A percentile compares a stretch with the other conserved stretches of the same genome.
Conservation (phyloP, 83 land plant species). For the Larix sibirica region DNA sequence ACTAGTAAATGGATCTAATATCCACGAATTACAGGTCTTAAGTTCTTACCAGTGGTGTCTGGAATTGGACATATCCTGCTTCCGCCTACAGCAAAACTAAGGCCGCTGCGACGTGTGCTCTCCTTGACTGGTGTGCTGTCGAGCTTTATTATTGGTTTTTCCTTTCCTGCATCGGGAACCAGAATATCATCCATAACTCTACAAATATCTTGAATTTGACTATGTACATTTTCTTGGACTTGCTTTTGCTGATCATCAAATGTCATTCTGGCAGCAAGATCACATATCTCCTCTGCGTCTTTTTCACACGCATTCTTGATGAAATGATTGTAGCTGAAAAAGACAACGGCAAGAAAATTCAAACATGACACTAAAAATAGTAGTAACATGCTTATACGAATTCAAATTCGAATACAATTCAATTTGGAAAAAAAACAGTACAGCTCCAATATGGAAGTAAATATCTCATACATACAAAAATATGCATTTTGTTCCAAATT, state of each 20-base stretch:
- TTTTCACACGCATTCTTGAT: slow-evolving; percentile 57
- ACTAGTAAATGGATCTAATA: slow-evolving; percentile 13
- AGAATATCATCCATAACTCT: slow-evolving; percentile 64
- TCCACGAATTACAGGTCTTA: background rate
- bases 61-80: slow-evolving; percentile 3
- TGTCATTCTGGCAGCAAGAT: slow-evolving; percentile 62
- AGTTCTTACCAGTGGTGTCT: slow-evolving; percentile 13
- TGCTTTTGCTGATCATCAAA: slow-evolving; percentile 69
- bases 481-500: no score
- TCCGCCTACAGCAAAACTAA: slow-evolving; percentile 67
- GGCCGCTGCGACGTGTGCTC: slow-evolving; percentile 59
- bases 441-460: no score
- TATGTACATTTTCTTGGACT: slow-evolving; percentile 80
- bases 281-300: slow-evolving; percentile 66
- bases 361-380: background rate
- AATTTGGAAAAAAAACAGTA: no score
- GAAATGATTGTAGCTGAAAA: slow-evolving; percentile 69
- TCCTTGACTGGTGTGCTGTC: slow-evolving; percentile 16
- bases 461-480: no score
- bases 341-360: slow-evolving; percentile 4
- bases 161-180: slow-evolving; percentile 32
- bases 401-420: background rate
- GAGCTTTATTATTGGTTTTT: background rate
- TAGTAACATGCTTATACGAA: background rate
- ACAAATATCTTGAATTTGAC: slow-evolving; percentile 50